Evolutionary conservation across 805 yeast genomes (phyloP).

Genomic region (Barnettozyma vustinii): DNA sequence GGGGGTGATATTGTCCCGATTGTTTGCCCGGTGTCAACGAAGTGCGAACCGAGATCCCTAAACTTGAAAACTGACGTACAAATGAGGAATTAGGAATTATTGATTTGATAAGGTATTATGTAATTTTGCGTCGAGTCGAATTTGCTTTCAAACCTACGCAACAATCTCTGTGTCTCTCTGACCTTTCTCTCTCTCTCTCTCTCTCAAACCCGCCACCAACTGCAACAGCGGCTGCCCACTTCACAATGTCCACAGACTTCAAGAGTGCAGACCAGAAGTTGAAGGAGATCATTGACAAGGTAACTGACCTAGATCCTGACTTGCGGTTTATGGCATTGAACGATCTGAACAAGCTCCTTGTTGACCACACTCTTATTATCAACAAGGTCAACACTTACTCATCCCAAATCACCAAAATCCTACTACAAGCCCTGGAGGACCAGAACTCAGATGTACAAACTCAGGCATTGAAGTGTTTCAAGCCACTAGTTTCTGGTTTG

Average conservation of each 20-base stretch:
- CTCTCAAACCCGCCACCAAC: neutral
- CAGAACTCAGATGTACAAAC: constrained; percentile 67
- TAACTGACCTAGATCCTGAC: constrained; percentile 72
- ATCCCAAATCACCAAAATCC: constrained; percentile 33
- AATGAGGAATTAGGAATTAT: too few species aligned
- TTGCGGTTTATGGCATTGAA: constrained; percentile 80
- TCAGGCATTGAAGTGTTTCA: constrained; percentile 60
- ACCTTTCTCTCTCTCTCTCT: neutral
- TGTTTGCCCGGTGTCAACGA: neutral
- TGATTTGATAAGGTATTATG: neutral
- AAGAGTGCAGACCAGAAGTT: constrained; percentile 25
- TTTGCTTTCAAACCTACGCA: too few species aligned
- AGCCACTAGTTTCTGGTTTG: constrained; percentile 28
- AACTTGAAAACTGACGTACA: too few species aligned
- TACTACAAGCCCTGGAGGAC: constrained; percentile 48
- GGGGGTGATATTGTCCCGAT: neutral
- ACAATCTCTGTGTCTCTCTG: too few species aligned
- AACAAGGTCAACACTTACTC: constrained; percentile 27
- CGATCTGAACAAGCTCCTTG: constrained; percentile 51
- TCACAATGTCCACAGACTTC: constrained; percentile 22
- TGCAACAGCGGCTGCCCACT: neutral
- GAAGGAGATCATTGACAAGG: constrained; percentile 33
- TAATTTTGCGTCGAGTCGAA: neutral
- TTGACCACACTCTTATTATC: constrained; percentile 24
- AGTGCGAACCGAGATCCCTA: too few species aligned